Conservation (phyloP, 257 asterid species). For the Linderniella brevidens region DNA sequence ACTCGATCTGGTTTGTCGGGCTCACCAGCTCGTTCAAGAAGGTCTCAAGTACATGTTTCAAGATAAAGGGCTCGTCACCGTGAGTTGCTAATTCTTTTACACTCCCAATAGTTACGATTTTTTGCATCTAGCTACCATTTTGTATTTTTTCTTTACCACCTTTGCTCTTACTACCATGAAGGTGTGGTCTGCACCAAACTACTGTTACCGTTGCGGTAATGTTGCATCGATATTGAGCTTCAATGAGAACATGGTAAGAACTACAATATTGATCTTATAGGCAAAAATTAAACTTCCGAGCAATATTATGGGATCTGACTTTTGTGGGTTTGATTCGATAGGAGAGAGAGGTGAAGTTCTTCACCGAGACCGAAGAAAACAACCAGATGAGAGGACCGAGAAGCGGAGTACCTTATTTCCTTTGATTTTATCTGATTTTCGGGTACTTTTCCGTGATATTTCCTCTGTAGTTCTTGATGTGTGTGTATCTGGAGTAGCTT, state of each 20-base stretch:
- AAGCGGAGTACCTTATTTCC: constrained; percentile 91
- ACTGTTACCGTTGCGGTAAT: constrained; percentile 96
- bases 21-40: constrained; percentile 99
- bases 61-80: constrained; percentile 97
- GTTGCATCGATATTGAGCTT: constrained; percentile 96
- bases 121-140: not conserved
- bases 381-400: constrained; percentile 99
- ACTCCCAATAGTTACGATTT: not conserved
- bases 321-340: constrained; percentile 11
- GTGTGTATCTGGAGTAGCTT: too few relatives aligned
- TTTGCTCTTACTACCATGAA: constrained; percentile 14
- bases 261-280: not conserved
- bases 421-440: constrained; percentile 15
- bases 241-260: constrained; percentile 83
- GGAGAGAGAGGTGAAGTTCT: constrained; percentile 97
- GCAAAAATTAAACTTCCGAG: too few relatives aligned
- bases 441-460: too few relatives aligned
- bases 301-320: not conserved
- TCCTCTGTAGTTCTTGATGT: too few relatives aligned
- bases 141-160: constrained; percentile 6
- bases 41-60: constrained; percentile 96
- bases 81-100: constrained; percentile 28
- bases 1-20: constrained; percentile 92
- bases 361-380: constrained; percentile 96
- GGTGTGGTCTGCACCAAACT: constrained; percentile 99